phyloP scores from a whole-genome alignment of 75 land plant species.

The Chamaecyparis obtusa region DNA sequence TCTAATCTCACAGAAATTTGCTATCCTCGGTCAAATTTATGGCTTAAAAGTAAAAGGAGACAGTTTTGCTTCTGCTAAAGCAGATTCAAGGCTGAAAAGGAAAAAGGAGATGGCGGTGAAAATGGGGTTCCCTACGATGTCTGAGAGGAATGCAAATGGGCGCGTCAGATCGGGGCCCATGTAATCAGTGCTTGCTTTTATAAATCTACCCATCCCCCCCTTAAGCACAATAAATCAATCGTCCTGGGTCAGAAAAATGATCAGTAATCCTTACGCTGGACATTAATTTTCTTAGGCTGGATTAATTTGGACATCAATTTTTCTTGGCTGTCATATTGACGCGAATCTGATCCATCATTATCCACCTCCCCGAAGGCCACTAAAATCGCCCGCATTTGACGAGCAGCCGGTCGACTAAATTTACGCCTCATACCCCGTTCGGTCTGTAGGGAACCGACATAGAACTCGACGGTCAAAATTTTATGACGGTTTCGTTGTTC shows the following conservation, averaged over 20 bases:
- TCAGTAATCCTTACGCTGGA: neutral
- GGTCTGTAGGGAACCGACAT: too few relatives aligned
- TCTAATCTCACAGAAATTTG: too few relatives aligned
- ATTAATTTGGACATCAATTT: neutral
- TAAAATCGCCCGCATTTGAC: neutral
- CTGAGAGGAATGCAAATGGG: too few relatives aligned
- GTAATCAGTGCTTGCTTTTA: neutral
- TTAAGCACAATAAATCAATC: too few relatives aligned
- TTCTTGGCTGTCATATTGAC: neutral
- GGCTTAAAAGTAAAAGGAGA: neutral
- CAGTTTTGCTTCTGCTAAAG: neutral
- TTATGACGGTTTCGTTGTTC: too few relatives aligned
- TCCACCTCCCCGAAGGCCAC: neutral
- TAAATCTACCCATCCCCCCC: neutral
- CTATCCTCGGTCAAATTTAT: neutral
- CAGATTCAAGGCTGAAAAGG: neutral
- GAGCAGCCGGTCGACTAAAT: neutral
- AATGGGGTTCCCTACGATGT: neutral
- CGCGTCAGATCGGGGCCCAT: neutral
- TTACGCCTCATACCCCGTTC: too few relatives aligned
- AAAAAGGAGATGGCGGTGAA: neutral
- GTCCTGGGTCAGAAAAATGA: too few relatives aligned
- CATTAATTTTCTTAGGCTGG: neutral
- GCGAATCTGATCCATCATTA: neutral
- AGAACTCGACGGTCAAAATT: too few relatives aligned